Conservation (phyloP, 2,329 filamentous ascomycete genomes). For the Geosmithia putterillii region DNA sequence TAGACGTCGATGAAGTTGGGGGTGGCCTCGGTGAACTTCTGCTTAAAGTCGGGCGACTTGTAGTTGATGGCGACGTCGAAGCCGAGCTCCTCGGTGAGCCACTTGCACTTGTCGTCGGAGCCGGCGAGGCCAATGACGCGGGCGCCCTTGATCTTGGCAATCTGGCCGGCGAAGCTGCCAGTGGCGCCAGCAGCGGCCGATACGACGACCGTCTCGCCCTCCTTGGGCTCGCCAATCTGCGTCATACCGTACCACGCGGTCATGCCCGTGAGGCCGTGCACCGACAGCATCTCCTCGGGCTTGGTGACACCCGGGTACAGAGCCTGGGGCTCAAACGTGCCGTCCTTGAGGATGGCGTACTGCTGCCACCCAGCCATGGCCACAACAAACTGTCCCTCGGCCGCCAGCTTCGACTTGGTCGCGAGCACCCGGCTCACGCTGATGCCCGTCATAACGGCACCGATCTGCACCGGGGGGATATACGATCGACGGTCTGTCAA, state of each 20-base stretch:
- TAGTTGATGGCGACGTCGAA: conserved; percentile 60
- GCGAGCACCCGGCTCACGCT: conserved; percentile 50
- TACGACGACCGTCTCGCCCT: conserved; percentile 65
- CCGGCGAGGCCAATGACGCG: conserved; percentile 54
- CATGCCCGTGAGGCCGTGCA: conserved; percentile 54
- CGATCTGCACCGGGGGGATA: conserved; percentile 54
- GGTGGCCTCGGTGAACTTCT: conserved; percentile 48
- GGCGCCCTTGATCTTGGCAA: conserved; percentile 59
- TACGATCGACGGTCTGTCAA: conserved; percentile 34
- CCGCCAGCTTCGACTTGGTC: conserved; percentile 35
- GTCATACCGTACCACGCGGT: conserved; percentile 68
- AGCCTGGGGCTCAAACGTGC: conserved; percentile 29
- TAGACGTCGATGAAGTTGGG: conserved; percentile 52
- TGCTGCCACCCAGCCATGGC: conserved; percentile 53
- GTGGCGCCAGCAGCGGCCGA: conserved; percentile 70
- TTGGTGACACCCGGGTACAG: conserved; percentile 25
- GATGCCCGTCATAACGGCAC: conserved; percentile 54
- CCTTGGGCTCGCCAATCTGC: conserved; percentile 53
- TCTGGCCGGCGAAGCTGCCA: conserved; percentile 64
- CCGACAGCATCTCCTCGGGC: conserved; percentile 48
- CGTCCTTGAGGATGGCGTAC: conserved; percentile 44
- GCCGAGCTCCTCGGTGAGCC: conserved; percentile 50
- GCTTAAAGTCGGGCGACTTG: conserved; percentile 49
- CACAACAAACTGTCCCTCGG: conserved; percentile 45
- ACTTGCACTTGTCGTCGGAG: conserved; percentile 53